These are phyloP conservation scores for Russula sp. DNA, from an alignment of 768 basidiomycete genomes.

Conservation along the genomic window DNA sequence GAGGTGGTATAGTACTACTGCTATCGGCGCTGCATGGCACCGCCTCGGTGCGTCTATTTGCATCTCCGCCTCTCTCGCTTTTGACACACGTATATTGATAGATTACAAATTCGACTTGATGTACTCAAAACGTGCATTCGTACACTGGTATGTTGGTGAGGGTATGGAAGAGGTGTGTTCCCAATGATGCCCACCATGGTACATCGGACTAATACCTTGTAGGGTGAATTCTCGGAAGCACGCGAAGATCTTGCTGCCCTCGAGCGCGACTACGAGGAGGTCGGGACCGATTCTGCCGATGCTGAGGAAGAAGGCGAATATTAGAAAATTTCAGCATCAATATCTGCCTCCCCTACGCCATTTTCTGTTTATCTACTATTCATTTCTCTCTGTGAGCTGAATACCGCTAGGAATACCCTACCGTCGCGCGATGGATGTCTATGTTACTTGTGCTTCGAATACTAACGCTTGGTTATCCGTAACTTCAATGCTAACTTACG, in stretches of 20 bases:
- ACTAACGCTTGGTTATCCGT: conserved; percentile 20
- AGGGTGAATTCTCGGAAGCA: conserved; percentile 97
- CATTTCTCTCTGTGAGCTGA: conserved; percentile 2
- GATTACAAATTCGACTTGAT: conserved; percentile 99
- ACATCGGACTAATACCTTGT: conserved; percentile 15
- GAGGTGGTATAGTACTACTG: conserved; percentile 56
- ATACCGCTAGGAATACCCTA: conserved; percentile 12
- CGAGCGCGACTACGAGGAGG: conserved; percentile 93
- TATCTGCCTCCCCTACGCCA: neutral
- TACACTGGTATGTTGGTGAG: conserved; percentile 96
- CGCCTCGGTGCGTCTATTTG: conserved; percentile 50
- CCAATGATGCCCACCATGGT: neutral
- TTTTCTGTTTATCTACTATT: neutral
- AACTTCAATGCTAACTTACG: conserved; percentile 23
- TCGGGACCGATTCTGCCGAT: conserved; percentile 70
- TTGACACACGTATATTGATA: conserved; percentile 24
- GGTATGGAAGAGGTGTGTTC: conserved; percentile 87
- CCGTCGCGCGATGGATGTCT: conserved; percentile 6
- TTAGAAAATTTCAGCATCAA: conserved; percentile 26
- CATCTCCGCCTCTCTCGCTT: neutral
- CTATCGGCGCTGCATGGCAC: conserved; percentile 92
- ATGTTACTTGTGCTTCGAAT: conserved; percentile 20
- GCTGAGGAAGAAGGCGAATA: conserved; percentile 61
- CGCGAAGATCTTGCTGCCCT: conserved; percentile 97
- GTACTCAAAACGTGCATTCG: conserved; percentile 92